Conservation (phyloP, 2,329 filamentous ascomycete species). For the Xylariaceae sp. region DNA sequence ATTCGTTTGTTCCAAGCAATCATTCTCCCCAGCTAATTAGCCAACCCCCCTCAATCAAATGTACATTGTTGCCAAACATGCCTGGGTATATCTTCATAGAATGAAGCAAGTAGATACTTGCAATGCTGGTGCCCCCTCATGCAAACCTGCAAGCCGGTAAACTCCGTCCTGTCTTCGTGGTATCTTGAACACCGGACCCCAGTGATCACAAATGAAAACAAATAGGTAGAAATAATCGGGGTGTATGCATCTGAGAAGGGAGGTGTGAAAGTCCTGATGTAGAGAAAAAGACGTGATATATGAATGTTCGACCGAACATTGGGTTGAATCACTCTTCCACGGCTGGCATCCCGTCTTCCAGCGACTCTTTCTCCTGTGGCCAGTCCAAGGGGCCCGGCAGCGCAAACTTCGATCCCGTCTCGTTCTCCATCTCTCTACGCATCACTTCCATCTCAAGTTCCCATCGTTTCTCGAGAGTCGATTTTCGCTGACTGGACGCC, state of each 20-base stretch:
- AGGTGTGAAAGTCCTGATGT: background rate
- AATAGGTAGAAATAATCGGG: background rate
- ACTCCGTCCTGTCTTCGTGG: background rate
- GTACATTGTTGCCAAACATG: slow-evolving; percentile 4
- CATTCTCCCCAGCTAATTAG: slow-evolving; percentile 1
- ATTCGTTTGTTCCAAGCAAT: slow-evolving; percentile 14
- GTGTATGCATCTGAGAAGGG: background rate
- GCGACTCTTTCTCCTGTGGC: slow-evolving; percentile 38
- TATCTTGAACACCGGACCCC: slow-evolving; percentile 4
- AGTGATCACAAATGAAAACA: slow-evolving; percentile 4
- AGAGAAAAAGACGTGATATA: background rate
- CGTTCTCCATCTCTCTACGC: slow-evolving; percentile 54
- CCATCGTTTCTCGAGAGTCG: slow-evolving; percentile 54
- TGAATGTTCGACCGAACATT: background rate
- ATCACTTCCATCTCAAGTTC: slow-evolving; percentile 54
- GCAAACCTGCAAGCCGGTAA: slow-evolving; percentile 7
- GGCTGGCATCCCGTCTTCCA: slow-evolving; percentile 27
- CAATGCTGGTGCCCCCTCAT: slow-evolving; percentile 5
- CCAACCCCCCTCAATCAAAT: slow-evolving; percentile 4
- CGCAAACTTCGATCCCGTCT: slow-evolving; percentile 48
- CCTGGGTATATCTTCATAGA: slow-evolving; percentile 18
- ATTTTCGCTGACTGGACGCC: slow-evolving; percentile 50
- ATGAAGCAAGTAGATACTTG: slow-evolving; percentile 8
- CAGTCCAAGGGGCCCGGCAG: slow-evolving; percentile 44
- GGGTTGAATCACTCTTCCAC: slow-evolving; percentile 23